Conservation (phyloP, 805 yeast genomes). For the Komagataella mondaviorum region DNA sequence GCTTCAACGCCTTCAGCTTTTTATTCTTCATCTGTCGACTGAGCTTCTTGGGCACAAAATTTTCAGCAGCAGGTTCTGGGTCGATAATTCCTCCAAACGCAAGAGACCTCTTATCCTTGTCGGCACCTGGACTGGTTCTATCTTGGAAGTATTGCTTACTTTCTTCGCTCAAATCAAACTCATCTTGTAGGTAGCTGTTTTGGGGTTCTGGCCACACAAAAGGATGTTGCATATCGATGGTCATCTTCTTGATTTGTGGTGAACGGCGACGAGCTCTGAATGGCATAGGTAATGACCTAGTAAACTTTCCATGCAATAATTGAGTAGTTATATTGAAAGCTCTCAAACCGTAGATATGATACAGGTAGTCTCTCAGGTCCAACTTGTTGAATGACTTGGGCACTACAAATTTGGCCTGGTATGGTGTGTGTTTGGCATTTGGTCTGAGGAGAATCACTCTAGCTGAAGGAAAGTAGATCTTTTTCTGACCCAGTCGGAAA, state of each 20-base stretch:
- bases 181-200: constrained; percentile 19
- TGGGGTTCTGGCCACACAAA: constrained; percentile 83
- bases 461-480: constrained; percentile 78
- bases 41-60: constrained; percentile 43
- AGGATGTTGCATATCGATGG: constrained; percentile 91
- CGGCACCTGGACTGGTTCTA: constrained; percentile 47
- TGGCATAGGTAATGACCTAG: constrained; percentile 37
- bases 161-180: constrained; percentile 23
- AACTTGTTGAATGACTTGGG: constrained; percentile 89
- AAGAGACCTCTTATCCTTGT: constrained; percentile 47
- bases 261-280: constrained; percentile 58
- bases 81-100: constrained; percentile 63
- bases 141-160: constrained; percentile 38
- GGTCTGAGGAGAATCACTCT: constrained; percentile 73
- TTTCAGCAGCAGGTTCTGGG: constrained; percentile 42
- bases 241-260: constrained; percentile 88
- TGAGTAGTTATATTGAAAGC: constrained; percentile 85
- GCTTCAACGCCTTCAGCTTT: constrained; percentile 17
- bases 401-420: constrained; percentile 91
- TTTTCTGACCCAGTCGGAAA: constrained; percentile 66
- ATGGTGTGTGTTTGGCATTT: constrained; percentile 93
- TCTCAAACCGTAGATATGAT: constrained; percentile 79
- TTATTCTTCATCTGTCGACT: constrained; percentile 31
- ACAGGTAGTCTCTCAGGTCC: constrained; percentile 88
- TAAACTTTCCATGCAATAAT: constrained; percentile 58